Conservation (phyloP, 2,329 filamentous ascomycete genomes). For the Calycina herbarum region DNA sequence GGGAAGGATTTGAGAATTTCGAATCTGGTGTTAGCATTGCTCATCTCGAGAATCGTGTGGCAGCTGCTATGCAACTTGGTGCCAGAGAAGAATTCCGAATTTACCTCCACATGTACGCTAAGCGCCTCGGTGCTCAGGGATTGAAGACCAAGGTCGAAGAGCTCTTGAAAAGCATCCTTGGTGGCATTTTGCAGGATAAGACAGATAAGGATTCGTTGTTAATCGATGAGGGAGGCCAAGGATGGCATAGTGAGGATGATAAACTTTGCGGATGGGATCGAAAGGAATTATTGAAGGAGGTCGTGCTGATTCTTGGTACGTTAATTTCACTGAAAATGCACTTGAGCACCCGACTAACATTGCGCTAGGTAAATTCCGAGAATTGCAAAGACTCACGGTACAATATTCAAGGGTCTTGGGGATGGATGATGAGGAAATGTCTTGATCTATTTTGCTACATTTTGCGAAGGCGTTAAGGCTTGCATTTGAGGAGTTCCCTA, state of each 20-base stretch:
- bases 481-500: slow-evolving; percentile 22
- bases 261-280: slow-evolving; percentile 89
- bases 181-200: slow-evolving; percentile 65
- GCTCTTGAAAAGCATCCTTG: slow-evolving; percentile 77
- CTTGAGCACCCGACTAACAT: slow-evolving; percentile 19
- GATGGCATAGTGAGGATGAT: slow-evolving; percentile 67
- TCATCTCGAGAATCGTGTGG: slow-evolving; percentile 91
- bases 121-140: slow-evolving; percentile 88
- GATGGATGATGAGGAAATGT: slow-evolving; percentile 43
- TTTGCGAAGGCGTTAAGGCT: slow-evolving; percentile 30
- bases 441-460: slow-evolving; percentile 15
- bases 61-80: slow-evolving; percentile 80
- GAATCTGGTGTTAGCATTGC: slow-evolving; percentile 90
- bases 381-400: slow-evolving; percentile 90
- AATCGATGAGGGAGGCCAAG: slow-evolving; percentile 38
- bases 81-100: slow-evolving; percentile 90
- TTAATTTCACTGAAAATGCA: slow-evolving; percentile 7
- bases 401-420: slow-evolving; percentile 87
- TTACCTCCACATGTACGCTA: slow-evolving; percentile 98
- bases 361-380: slow-evolving; percentile 81
- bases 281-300: slow-evolving; percentile 82
- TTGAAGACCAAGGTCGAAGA: slow-evolving; percentile 89
- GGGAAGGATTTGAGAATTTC: slow-evolving; percentile 88
- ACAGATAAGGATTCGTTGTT: slow-evolving; percentile 34
- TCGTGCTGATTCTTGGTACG: slow-evolving; percentile 89